phyloP scores from a whole-genome alignment of 208 protist genomes.

The Wallacemonas sp. region DNA sequence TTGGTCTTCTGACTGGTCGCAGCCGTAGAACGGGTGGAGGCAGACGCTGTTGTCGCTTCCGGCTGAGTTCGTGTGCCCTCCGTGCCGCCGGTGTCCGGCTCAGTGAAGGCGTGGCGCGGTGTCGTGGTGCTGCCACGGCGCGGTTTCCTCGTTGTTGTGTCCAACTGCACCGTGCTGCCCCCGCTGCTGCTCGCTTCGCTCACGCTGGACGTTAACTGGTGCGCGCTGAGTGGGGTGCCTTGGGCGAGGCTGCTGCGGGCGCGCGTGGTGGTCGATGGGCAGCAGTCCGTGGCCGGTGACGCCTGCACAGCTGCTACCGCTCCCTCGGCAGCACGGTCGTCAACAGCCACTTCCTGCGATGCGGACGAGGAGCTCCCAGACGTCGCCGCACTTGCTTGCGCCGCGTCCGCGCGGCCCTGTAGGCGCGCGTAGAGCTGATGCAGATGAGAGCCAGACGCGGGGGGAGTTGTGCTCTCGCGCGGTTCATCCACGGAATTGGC shows the following conservation, averaged over 20 bases:
- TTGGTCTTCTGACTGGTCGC: too few species aligned
- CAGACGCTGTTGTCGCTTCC: too few species aligned
- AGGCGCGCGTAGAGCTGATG: slow-evolving; percentile 1
- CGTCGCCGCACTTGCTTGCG: too few species aligned
- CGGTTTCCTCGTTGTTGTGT: not conserved
- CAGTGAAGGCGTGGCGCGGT: too few species aligned
- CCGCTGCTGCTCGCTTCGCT: not conserved
- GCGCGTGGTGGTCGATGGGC: not conserved
- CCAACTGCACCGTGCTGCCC: not conserved
- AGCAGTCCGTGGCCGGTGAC: not conserved
- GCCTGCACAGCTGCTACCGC: not conserved
- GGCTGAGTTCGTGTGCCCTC: too few species aligned
- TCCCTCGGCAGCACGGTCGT: not conserved
- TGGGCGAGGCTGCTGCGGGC: not conserved
- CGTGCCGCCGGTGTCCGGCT: too few species aligned
- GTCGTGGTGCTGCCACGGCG: too few species aligned
- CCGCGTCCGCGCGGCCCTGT: not conserved
- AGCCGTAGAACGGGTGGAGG: too few species aligned
- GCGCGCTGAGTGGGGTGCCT: not conserved
- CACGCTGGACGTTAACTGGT: not conserved
- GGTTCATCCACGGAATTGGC: not conserved
- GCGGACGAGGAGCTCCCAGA: not conserved
- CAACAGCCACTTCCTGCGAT: not conserved
- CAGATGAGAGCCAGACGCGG: not conserved
- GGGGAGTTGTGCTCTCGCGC: not conserved